Conservation (phyloP, 331 rosid species). For the Saraca asoca region DNA sequence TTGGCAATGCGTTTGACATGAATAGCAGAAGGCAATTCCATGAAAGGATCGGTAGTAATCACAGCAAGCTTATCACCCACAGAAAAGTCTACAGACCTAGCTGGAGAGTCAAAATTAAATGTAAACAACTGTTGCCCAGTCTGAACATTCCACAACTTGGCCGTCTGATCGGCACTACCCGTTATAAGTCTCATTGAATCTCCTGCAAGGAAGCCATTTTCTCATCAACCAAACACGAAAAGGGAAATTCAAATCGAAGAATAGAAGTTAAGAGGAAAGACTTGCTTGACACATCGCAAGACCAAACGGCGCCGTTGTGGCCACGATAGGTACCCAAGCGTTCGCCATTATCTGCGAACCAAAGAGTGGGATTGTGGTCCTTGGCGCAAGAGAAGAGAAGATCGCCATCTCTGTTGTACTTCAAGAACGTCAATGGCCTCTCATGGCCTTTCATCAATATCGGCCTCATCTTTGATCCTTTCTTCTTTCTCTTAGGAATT, state of each 20-base stretch:
- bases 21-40: constrained; percentile 76
- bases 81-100: constrained; percentile 76
- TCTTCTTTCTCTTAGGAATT: background rate
- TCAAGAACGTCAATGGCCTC: constrained; percentile 91
- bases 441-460: constrained; percentile 97
- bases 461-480: constrained; percentile 61
- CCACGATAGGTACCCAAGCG: constrained; percentile 88
- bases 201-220: constrained; percentile 33
- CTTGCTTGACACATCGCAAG: constrained; percentile 85
- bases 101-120: constrained; percentile 78
- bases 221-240: background rate
- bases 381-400: constrained; percentile 90
- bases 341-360: constrained; percentile 98
- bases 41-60: constrained; percentile 85
- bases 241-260: background rate
- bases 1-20: constrained; percentile 79
- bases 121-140: constrained; percentile 75
- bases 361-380: constrained; percentile 84
- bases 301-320: constrained; percentile 98
- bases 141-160: constrained; percentile 73
- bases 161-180: constrained; percentile 85
- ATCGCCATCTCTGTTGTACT: constrained; percentile 86
- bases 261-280: background rate
- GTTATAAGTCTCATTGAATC: constrained; percentile 73
- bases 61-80: constrained; percentile 78